A percentile compares a stretch with the other conserved stretches of the same genome.
Evolutionary conservation across 108 stramenopile genomes (phyloP).

Genomic region (Discostella stelligeroides): DNA sequence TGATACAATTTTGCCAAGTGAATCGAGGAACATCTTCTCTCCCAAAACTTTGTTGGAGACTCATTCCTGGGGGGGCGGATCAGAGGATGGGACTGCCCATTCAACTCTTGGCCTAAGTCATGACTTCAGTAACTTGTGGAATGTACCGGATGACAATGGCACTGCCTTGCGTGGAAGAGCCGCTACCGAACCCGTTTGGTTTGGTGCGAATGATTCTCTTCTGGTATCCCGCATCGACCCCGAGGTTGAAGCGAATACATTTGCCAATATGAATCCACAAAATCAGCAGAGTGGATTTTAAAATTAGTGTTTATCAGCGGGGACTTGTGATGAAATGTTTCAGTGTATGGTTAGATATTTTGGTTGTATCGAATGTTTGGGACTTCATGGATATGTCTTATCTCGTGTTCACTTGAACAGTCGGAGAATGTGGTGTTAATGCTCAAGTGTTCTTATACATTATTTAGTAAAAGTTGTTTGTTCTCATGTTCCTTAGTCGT

Average conservation of each 20-base stretch:
- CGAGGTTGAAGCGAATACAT: conserved; percentile 11
- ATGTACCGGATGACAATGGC: conserved; percentile 25
- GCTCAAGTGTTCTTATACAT: conserved; percentile 3
- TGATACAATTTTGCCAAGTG: conserved; percentile 12
- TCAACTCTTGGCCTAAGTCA: conserved; percentile 26
- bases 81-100: conserved; percentile 9
- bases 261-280: conserved; percentile 1
- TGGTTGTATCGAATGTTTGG: neutral
- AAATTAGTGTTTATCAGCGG: no score
- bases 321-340: neutral
- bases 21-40: conserved; percentile 26
- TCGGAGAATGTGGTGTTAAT: neutral
- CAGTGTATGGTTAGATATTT: neutral
- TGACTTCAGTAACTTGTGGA: conserved; percentile 48
- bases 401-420: conserved; percentile 8
- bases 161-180: conserved; percentile 44
- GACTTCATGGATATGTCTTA: neutral
- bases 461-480: neutral
- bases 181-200: conserved; percentile 40
- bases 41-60: conserved; percentile 25
- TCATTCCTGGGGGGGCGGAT: conserved; percentile 47
- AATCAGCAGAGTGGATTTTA: neutral
- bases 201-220: conserved; percentile 24
- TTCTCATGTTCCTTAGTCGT: neutral
- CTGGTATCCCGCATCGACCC: conserved; percentile 35